These are phyloP conservation scores for Colletotrichum simmondsii DNA, from an alignment of 2,329 filamentous ascomycete species.

Conservation along the genomic window DNA sequence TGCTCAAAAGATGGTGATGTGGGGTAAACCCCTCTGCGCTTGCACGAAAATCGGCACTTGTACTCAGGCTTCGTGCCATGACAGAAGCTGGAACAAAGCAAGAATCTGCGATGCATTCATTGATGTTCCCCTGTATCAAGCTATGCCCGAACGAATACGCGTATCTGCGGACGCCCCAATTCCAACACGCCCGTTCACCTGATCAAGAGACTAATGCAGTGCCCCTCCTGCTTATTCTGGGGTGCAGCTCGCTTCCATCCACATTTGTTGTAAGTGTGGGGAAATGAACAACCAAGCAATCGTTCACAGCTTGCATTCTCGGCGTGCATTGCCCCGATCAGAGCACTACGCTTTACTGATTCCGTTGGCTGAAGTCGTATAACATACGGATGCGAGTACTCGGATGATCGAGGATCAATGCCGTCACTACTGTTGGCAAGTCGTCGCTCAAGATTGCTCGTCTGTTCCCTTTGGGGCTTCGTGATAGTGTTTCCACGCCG, in stretches of 20 bases:
- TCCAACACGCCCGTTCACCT: background rate
- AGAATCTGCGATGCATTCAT: too few relatives aligned
- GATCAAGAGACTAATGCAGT: background rate
- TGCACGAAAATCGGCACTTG: too few relatives aligned
- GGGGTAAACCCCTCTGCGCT: too few relatives aligned
- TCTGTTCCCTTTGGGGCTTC: too few relatives aligned
- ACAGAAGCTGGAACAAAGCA: too few relatives aligned
- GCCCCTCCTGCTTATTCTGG: background rate
- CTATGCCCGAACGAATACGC: background rate
- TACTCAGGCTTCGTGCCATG: too few relatives aligned
- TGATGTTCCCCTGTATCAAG: too few relatives aligned
- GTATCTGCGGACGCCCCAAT: background rate
- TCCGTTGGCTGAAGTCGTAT: background rate
- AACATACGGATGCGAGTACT: background rate
- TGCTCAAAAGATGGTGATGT: too few relatives aligned
- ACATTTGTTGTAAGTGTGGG: background rate
- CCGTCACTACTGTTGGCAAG: background rate
- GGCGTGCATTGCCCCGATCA: background rate
- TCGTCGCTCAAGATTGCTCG: too few relatives aligned
- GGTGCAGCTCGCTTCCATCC: background rate
- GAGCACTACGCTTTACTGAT: background rate
- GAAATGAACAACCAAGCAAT: background rate
- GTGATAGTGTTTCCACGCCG: too few relatives aligned
- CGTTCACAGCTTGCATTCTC: background rate
- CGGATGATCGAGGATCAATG: background rate